Evolutionary conservation across 345 rosid genomes (phyloP), one percentile per base, ranked within the genome.

Genomic region (Tarenaya hassleriana): DNA sequence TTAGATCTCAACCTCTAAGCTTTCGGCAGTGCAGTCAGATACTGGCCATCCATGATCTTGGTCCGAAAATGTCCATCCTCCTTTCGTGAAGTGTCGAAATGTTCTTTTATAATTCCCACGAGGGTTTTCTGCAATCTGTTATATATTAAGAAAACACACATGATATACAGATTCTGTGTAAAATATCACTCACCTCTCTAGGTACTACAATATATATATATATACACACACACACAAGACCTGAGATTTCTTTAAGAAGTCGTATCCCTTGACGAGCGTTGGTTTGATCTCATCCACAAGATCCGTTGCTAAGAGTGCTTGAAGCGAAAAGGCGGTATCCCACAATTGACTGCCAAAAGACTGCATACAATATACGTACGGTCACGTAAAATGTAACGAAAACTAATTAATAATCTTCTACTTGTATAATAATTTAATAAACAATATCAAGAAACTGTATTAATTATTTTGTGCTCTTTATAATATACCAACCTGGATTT

Each of bases 41-140:
- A 74, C 83, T 47, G 72, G 72, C 87, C 81, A 83, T 15, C 87
- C 84, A 34, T 83, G 87, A 60, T 80, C 92, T 67, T 80, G 78
- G 60, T 74, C 82, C 4, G 84, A 74, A 66, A 78, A 80, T 24
- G 79, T 61, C 92, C 87, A 83, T 1, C 77, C 65, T 19, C 94
- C 94, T 64, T 84, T 84, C 0, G 79, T 66, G 20, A 73, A 73
- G 38, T 75, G 81, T 10, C 81, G 63, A 13, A 66, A 69, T 87
- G 76, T 80, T 58, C 65, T 65, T 56, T 38, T 66, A 47, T 62
- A 69, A 51, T 84, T 75, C 5, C 88, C 81, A 0, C 75, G 58
- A 50, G 88, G 85, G 31, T 80, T 71, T 32, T 77, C 73, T 46
- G 50, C 50, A 37, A 73, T 71, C 72, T 73, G 5, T 14, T 0